Evolutionary conservation across 305 asterid genomes (phyloP).

Genomic region (Fraxinus dipetala): DNA sequence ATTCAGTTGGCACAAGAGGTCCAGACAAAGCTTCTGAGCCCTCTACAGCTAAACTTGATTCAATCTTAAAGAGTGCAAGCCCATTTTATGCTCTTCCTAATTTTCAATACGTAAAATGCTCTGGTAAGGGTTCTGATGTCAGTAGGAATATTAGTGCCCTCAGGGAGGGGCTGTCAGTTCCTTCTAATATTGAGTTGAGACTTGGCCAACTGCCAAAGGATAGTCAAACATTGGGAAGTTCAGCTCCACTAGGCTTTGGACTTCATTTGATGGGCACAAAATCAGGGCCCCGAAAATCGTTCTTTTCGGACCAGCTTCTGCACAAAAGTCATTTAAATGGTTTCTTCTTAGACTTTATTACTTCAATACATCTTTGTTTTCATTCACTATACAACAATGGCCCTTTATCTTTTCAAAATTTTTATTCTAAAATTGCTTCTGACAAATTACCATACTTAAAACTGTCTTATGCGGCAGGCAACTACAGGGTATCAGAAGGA

Average conservation of each 20-base stretch:
- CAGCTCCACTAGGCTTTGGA: constrained; percentile 26
- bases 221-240: constrained; percentile 34
- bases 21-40: constrained; percentile 32
- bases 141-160: constrained; percentile 22
- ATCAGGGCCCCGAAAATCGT: constrained; percentile 25
- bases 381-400: constrained; percentile 3
- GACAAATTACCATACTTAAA: constrained; percentile 12
- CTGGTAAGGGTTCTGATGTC: constrained; percentile 27
- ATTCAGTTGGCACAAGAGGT: constrained; percentile 27
- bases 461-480: constrained; percentile 35
- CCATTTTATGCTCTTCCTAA: constrained; percentile 28
- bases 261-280: constrained; percentile 28
- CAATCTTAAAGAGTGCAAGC: constrained; percentile 27
- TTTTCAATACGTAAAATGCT: constrained; percentile 28
- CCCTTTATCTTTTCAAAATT: constrained; percentile 13
- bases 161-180: constrained; percentile 32
- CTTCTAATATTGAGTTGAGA: constrained; percentile 53
- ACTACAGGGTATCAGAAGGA: constrained; percentile 27
- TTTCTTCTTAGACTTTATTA: constrained; percentile 5
- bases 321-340: constrained; percentile 25
- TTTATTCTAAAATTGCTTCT: constrained; percentile 20
- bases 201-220: constrained; percentile 54
- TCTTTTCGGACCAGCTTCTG: constrained; percentile 37
- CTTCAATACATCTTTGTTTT: not conserved
- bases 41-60: constrained; percentile 26